phyloP scores from a whole-genome alignment of 108 stramenopile species.

The Ochromonas danica region DNA sequence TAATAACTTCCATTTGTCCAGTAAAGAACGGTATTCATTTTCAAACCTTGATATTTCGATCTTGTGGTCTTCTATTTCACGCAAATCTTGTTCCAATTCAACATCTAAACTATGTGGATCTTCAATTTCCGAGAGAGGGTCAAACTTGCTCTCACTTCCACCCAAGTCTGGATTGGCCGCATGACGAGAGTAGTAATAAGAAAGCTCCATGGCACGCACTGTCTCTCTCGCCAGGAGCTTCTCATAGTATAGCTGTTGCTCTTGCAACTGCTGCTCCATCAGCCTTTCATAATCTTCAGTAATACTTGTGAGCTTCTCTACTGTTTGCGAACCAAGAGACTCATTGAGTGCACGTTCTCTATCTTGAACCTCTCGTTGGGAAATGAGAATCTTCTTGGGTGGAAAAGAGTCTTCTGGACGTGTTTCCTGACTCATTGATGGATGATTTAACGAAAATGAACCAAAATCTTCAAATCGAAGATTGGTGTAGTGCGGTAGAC shows the following conservation, averaged over 20 bases:
- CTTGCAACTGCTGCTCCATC: constrained; percentile 25
- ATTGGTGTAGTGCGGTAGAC: too few species aligned
- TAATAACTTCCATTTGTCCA: neutral
- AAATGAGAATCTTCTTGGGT: too few species aligned
- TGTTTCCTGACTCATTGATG: neutral
- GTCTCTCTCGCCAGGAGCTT: neutral
- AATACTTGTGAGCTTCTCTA: constrained; percentile 11
- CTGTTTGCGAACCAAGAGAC: too few species aligned
- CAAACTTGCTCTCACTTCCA: too few species aligned
- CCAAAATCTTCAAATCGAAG: neutral
- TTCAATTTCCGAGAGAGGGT: too few species aligned
- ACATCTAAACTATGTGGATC: neutral
- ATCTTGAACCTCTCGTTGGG: too few species aligned
- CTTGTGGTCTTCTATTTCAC: neutral
- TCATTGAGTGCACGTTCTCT: too few species aligned
- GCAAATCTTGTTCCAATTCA: neutral
- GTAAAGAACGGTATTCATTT: neutral
- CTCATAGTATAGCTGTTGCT: constrained; percentile 26
- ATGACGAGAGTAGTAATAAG: neutral
- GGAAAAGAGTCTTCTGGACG: too few species aligned
- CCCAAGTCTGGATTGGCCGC: too few species aligned
- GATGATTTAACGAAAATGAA: neutral
- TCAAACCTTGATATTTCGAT: neutral
- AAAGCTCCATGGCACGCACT: neutral
- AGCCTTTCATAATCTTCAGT: constrained; percentile 20